phyloP scores from a whole-genome alignment of 2,329 filamentous ascomycete genomes.

The Ophiostoma novo-ulmi region DNA sequence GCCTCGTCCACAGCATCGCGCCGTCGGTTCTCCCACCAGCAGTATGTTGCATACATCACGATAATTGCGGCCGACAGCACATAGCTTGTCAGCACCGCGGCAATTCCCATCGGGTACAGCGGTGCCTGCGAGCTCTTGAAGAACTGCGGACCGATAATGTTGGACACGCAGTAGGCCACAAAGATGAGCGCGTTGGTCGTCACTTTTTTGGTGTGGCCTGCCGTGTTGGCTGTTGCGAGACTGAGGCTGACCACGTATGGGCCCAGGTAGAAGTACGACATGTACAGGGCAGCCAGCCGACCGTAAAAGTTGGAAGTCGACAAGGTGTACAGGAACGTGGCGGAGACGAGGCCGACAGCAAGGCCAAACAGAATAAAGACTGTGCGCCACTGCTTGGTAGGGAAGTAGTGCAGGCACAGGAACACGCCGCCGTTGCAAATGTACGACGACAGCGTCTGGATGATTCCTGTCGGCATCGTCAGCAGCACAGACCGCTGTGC shows the following conservation, averaged over 20 bases:
- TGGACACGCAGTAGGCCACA: slow-evolving; percentile 49
- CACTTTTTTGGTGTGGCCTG: slow-evolving; percentile 53
- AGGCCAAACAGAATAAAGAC: slow-evolving; percentile 7
- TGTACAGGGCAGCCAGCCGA: slow-evolving; percentile 25
- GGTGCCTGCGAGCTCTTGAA: slow-evolving; percentile 55
- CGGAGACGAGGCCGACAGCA: slow-evolving; percentile 25
- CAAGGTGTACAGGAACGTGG: slow-evolving; percentile 26
- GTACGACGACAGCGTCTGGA: slow-evolving; percentile 35
- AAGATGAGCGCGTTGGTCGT: slow-evolving; percentile 51
- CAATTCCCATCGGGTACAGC: slow-evolving; percentile 56
- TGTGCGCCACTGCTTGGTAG: slow-evolving; percentile 10
- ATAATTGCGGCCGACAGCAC: slow-evolving; percentile 45
- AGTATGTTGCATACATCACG: slow-evolving; percentile 45
- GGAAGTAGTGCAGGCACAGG: slow-evolving; percentile 30
- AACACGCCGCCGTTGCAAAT: slow-evolving; percentile 37
- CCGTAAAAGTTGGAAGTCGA: slow-evolving; percentile 21
- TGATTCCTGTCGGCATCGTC: slow-evolving; percentile 30
- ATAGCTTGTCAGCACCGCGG: slow-evolving; percentile 42
- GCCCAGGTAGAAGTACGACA: slow-evolving; percentile 26
- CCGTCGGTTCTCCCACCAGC: slow-evolving; percentile 43
- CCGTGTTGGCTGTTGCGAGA: slow-evolving; percentile 44
- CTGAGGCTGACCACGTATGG: slow-evolving; percentile 41
- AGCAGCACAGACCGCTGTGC: slow-evolving; percentile 40
- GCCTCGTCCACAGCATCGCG: slow-evolving; percentile 38
- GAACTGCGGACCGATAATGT: slow-evolving; percentile 52